A percentile compares a stretch with the other conserved stretches of the same genome.
phyloP scores from a whole-genome alignment of 352 stramenopile species.

The Phytophthora pini region DNA sequence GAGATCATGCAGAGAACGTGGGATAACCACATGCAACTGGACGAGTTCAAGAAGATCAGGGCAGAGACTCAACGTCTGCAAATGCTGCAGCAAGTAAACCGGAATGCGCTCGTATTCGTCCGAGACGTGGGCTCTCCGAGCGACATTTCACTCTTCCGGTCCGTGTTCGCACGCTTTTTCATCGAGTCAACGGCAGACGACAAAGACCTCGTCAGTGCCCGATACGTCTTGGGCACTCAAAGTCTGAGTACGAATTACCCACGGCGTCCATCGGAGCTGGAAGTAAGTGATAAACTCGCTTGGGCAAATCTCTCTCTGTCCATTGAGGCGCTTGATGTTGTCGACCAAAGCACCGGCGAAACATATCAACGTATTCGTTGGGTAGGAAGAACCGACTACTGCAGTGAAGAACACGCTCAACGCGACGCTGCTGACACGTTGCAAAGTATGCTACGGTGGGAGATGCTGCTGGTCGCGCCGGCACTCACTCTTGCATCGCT shows the following conservation, averaged over 20 bases:
- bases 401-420: slow-evolving; percentile 34
- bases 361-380: slow-evolving; percentile 35
- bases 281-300: slow-evolving; percentile 17
- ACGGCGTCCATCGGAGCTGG: neutral
- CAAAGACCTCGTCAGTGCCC: slow-evolving; percentile 6
- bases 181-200: slow-evolving; percentile 25
- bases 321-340: slow-evolving; percentile 36
- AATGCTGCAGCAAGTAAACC: slow-evolving; percentile 35
- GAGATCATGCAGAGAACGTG: slow-evolving; percentile 43
- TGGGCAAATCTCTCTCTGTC: slow-evolving; percentile 38
- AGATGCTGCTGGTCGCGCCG: slow-evolving; percentile 33
- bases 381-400: slow-evolving; percentile 43
- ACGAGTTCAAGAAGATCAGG: slow-evolving; percentile 38
- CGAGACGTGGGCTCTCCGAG: slow-evolving; percentile 45
- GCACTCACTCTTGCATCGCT: slow-evolving; percentile 19
- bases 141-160: slow-evolving; percentile 34
- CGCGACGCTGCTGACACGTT: slow-evolving; percentile 40
- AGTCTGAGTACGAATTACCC: slow-evolving; percentile 23
- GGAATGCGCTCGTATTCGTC: slow-evolving; percentile 34
- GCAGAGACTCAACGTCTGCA: slow-evolving; percentile 36
- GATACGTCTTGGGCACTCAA: slow-evolving; percentile 41
- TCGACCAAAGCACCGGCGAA: slow-evolving; percentile 17
- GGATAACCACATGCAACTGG: slow-evolving; percentile 32
- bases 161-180: slow-evolving; percentile 42
- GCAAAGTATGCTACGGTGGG: slow-evolving; percentile 39